Conservation (phyloP, 441 rosid genomes). For the Bocquillonia castaneifolia region DNA sequence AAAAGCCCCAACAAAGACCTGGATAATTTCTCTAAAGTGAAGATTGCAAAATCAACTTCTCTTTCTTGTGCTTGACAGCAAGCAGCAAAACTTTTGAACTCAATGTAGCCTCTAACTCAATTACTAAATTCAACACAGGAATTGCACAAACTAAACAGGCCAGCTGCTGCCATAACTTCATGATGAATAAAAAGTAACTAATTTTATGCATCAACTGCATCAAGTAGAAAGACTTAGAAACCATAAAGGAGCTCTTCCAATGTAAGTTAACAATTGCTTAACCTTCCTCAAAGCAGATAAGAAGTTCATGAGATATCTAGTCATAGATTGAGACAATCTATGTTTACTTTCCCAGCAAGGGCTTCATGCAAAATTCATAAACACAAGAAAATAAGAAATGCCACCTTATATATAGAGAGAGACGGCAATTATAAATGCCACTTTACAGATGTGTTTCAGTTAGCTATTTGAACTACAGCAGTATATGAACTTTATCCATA, state of each 20-base stretch:
- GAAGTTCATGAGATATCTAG: background rate
- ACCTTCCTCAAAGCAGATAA: background rate
- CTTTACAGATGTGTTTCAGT: background rate
- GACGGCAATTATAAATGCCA: too few species aligned
- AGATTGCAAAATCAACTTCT: background rate
- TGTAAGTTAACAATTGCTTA: background rate
- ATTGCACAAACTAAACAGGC: background rate
- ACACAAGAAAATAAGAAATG: background rate
- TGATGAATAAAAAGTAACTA: background rate
- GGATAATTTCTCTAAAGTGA: background rate
- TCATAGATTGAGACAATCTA: background rate
- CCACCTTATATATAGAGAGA: background rate
- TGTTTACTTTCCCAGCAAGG: background rate
- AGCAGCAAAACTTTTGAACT: background rate
- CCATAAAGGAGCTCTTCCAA: background rate
- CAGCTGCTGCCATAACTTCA: background rate
- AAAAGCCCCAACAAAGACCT: background rate
- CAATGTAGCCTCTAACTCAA: background rate
- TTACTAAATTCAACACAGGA: background rate
- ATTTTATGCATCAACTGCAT: background rate
- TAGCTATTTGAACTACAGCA: background rate
- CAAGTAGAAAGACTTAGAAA: background rate
- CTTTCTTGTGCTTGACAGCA: background rate
- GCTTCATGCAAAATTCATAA: background rate
- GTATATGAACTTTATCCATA: slow-evolving; percentile 2